phyloP scores from a whole-genome alignment of 192 early-diverging fungal species.

The Cladochytrium replicatum region DNA sequence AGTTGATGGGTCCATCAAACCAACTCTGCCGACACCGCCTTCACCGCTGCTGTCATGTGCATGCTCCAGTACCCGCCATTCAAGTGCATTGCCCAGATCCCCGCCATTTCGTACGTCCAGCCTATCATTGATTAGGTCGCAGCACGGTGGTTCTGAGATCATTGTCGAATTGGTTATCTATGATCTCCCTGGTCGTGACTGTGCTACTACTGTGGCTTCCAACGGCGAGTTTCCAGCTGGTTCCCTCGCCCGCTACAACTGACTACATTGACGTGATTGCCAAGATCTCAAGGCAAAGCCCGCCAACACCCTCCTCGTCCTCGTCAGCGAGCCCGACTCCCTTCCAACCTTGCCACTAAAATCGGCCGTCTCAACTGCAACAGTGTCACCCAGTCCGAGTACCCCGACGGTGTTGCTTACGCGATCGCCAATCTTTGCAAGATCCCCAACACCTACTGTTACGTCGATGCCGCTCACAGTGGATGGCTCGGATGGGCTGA shows the following conservation, averaged over 20 bases:
- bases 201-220: conserved; percentile 30
- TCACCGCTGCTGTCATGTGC: neutral
- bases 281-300: conserved; percentile 8
- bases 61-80: neutral
- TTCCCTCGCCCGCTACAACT: conserved; percentile 25
- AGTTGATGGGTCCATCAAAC: neutral
- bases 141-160: conserved; percentile 4
- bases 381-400: conserved; percentile 13
- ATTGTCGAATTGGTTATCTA: conserved; percentile 33
- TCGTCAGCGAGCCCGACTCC: conserved; percentile 37
- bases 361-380: conserved; percentile 11
- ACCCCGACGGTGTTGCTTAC: conserved; percentile 32
- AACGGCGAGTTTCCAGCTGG: conserved; percentile 28
- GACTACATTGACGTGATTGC: conserved; percentile 31
- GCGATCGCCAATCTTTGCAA: conserved; percentile 24
- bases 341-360: conserved; percentile 35
- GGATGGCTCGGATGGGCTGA: conserved; percentile 34
- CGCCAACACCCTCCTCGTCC: conserved; percentile 25
- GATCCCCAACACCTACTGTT: conserved; percentile 20
- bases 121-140: conserved; percentile 2
- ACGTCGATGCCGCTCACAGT: conserved; percentile 32
- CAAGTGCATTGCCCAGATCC: conserved; percentile 12
- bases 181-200: conserved; percentile 41
- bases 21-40: neutral
- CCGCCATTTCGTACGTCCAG: neutral